Percentiles rank a stretch among this genome's conserved stretches.
Conservation (phyloP, 306 rosid species). For the Inga laurina region DNA sequence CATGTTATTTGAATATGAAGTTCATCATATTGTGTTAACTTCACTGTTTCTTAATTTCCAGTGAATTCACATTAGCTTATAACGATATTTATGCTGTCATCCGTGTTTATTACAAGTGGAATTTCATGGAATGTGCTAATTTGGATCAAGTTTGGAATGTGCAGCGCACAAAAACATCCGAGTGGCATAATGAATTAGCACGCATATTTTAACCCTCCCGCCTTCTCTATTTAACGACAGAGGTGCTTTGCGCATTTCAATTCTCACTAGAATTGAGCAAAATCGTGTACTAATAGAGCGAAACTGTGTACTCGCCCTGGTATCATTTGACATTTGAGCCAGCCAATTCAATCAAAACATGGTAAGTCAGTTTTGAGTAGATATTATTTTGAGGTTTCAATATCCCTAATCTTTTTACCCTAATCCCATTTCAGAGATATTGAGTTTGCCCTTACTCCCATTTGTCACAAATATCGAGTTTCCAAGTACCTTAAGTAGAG, state of each 20-base stretch:
- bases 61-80: background rate
- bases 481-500: background rate
- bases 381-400: too few species aligned
- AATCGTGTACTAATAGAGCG: background rate
- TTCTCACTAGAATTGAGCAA: background rate
- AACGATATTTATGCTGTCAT: background rate
- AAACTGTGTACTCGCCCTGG: background rate
- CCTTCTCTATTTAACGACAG: background rate
- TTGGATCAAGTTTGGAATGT: background rate
- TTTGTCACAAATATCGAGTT: background rate
- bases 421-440: background rate
- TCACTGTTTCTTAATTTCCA: background rate
- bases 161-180: background rate
- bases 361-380: too few species aligned
- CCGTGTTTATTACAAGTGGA: background rate
- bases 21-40: background rate
- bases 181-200: background rate
- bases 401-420: too few species aligned
- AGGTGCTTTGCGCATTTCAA: background rate
- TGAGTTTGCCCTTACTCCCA: background rate
- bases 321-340: background rate
- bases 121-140: background rate
- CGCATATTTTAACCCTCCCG: too few species aligned
- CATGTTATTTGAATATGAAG: slow-evolving; percentile 21
- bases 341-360: background rate